Base-by-base conservation (phyloP, 768 basidiomycete species). In the Sporobolomyces phaffii region DNA sequence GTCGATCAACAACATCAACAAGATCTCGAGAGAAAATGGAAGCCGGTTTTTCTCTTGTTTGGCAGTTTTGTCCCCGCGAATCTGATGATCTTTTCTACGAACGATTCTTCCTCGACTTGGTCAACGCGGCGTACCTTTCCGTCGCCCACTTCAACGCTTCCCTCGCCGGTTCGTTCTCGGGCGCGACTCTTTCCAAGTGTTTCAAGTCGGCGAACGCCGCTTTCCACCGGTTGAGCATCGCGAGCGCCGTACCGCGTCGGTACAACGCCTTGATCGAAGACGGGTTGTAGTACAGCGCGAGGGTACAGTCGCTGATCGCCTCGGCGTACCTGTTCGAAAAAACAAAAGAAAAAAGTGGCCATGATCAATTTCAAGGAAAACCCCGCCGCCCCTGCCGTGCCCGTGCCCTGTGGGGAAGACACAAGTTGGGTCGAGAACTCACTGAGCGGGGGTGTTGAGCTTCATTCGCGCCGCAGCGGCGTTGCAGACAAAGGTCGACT, bases 271-370 rank as follows among this genome's bases (percentile, higher is more conserved):
- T 71, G 59, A 64, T 66, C 50, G 29, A 22, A 3, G 13, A 14
- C 11, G 1, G 45, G 58, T 33, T 67, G 26, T 57, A 40, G n/a
- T 20, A 47, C 28, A 71, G 65, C 3, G 70, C 65, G 29, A 67
- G 20, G 22, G 65, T 71, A 43, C 65, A 67, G 44, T 71, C 70
- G 17, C 48, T 44, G 49, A 71, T 47, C 33, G 70, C 70, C 40
- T 71, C 69, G 34, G 65, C 31, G 52, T 66, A 70, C 34, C 65
- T 67, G n/a, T n/a, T n/a, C n/a, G n/a, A n/a, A n/a, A n/a, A n/a
- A n/a, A n/a, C n/a, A n/a, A n/a, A n/a, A n/a, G n/a, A n/a, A n/a
- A n/a, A n/a, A n/a, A n/a, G n/a, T n/a, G n/a, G n/a, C n/a, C n/a
- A n/a, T n/a, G n/a, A n/a, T n/a, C n/a, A n/a, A n/a, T n/a, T n/a